Evolutionary conservation across 495 filamentous ascomycete genomes (phyloP), one percentile per base, ranked within the genome.

Genomic region (Neurospora sp.): DNA sequence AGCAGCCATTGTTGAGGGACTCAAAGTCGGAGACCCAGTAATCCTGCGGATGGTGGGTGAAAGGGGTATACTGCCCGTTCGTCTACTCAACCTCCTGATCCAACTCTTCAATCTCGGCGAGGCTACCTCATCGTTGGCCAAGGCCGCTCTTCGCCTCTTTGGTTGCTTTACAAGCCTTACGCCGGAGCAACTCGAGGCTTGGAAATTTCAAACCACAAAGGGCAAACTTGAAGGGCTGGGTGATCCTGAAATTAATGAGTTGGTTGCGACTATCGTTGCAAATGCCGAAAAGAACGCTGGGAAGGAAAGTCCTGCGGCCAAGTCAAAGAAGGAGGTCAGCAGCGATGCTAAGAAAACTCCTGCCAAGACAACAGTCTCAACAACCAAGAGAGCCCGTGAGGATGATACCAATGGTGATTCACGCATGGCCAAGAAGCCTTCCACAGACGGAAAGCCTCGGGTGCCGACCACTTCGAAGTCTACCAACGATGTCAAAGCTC

Each of bases 31-130:
- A 23, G 70, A 77, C 4, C 42, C 72, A 18, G 42, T 39, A 10
- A 27, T 81, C 4, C 79, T 94, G 73, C 86, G 90, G 76, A 88
- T 90, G 42, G 74, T 86, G 71, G 83, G 82, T 39, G 75, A 75
- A 70, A 82, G 83, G 46, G 76, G 78, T 31, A 83, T 81, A 73
- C 73, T 86, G 71, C 78, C 84, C 69, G 78, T 84, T 84, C 87
- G 81, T 72, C 88, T 86, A 83, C 89, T 74, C 82, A 91, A 84
- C 84, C 89, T 84, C 77, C 80, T 96, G 41, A 84, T 88, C 35
- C 88, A 92, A 74, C 88, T 92, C 6, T 87, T 90, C 72, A 89
- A 90, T 75, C 85, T 88, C 7, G 84, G 87, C 35, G 92, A 94
- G 75, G 88, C 86, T 74, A 87, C 89, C 74, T 89, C 91, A 0